These are phyloP conservation scores for Lichtheimia ramosa DNA, from an alignment of 371 early-diverging fungal genomes.

Conservation along the genomic window DNA sequence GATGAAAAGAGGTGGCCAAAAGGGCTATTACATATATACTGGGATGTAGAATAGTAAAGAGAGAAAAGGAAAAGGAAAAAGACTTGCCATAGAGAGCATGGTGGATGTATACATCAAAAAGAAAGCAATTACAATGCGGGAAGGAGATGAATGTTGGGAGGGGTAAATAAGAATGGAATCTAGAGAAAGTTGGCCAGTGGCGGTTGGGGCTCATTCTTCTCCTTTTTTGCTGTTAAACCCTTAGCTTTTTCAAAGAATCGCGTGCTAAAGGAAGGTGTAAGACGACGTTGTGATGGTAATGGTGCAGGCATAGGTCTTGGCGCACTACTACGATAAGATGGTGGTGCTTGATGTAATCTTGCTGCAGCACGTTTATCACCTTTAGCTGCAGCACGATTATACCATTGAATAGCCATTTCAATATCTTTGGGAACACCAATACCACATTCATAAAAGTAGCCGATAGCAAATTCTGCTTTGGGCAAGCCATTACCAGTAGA, in stretches of 20 bases:
- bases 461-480: slow-evolving; percentile 93
- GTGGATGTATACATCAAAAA: neutral
- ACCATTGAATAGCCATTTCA: slow-evolving; percentile 77
- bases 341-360: slow-evolving; percentile 20
- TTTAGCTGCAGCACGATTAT: slow-evolving; percentile 45
- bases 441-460: slow-evolving; percentile 90
- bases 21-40: slow-evolving; percentile 3
- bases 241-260: slow-evolving; percentile 5
- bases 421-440: slow-evolving; percentile 73
- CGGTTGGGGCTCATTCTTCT: neutral
- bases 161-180: slow-evolving; percentile 4
- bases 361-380: slow-evolving; percentile 44
- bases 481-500: slow-evolving; percentile 73
- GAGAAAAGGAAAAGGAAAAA: neutral
- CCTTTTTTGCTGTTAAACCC: slow-evolving; percentile 5
- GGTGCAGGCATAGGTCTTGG: neutral
- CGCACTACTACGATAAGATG: slow-evolving; percentile 1
- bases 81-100: too few species aligned
- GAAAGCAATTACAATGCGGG: neutral
- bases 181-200: slow-evolving; percentile 8
- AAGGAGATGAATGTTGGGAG: neutral
- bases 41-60: neutral
- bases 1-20: neutral
- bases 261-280: slow-evolving; percentile 1
- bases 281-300: neutral